These are phyloP conservation scores for Pterocarpus macrocarpus DNA, from an alignment of 306 rosid genomes.

Conservation along the genomic window DNA sequence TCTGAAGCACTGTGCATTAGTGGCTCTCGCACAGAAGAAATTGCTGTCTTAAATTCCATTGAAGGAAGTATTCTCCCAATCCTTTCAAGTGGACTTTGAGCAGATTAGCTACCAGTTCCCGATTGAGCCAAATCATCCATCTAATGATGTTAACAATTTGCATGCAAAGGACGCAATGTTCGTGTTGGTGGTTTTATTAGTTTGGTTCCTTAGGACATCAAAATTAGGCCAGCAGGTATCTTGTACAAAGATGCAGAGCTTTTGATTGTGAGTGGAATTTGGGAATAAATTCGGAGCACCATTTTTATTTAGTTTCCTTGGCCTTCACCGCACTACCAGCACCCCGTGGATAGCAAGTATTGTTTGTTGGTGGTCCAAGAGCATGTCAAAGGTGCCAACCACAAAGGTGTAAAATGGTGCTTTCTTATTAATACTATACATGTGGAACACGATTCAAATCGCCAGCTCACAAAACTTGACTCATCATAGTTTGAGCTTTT, in stretches of 20 bases:
- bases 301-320: background rate
- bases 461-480: background rate
- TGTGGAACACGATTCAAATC: background rate
- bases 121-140: background rate
- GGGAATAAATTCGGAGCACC: too few species aligned
- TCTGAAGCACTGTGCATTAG: background rate
- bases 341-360: background rate
- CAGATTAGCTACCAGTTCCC: background rate
- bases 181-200: background rate
- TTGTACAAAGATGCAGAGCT: background rate
- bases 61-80: conserved; percentile 12
- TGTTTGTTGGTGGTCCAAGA: too few species aligned
- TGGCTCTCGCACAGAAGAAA: conserved; percentile 42
- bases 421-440: too few species aligned
- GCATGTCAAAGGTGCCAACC: too few species aligned
- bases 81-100: background rate
- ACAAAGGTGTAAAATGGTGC: too few species aligned
- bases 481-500: background rate
- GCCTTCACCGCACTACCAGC: background rate
- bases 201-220: background rate
- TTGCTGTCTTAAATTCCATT: conserved; percentile 49
- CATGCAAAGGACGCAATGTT: background rate
- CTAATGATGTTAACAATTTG: background rate
- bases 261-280: background rate
- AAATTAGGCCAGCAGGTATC: background rate